Conservation (phyloP, 2,329 filamentous ascomycete species). For the Fusarium sp. region DNA sequence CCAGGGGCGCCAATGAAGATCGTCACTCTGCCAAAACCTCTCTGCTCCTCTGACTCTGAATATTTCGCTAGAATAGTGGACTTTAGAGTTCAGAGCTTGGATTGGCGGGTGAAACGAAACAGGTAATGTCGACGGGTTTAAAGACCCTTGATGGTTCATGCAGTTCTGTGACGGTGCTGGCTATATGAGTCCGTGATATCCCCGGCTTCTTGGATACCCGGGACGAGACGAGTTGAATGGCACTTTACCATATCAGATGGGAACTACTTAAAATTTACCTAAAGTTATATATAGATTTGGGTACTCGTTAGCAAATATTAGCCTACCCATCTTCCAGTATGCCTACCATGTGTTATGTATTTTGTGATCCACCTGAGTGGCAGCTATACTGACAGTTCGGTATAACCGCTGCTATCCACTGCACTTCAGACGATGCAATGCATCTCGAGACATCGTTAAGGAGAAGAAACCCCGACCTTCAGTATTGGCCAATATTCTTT, state of each 20-base stretch:
- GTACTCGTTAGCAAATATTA: too few relatives aligned
- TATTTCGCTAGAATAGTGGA: slow-evolving; percentile 19
- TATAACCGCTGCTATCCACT: slow-evolving; percentile 8
- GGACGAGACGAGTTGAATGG: too few relatives aligned
- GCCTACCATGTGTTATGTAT: too few relatives aligned
- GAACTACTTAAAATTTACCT: too few relatives aligned
- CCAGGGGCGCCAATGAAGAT: slow-evolving; percentile 29
- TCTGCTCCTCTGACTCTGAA: not conserved
- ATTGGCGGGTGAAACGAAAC: slow-evolving; percentile 38
- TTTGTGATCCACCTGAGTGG: too few relatives aligned
- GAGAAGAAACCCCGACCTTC: not conserved
- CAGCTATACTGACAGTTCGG: slow-evolving; percentile 11
- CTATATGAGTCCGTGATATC: slow-evolving; percentile 33
- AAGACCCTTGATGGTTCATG: slow-evolving; percentile 25
- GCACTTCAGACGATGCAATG: not conserved
- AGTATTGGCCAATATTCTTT: slow-evolving; percentile 3
- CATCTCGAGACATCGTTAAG: not conserved
- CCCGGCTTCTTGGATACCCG: slow-evolving; percentile 26
- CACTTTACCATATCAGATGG: too few relatives aligned
- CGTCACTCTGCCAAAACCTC: slow-evolving; percentile 9
- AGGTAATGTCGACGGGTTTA: slow-evolving; percentile 17
- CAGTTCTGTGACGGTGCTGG: not conserved
- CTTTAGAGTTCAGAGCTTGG: slow-evolving; percentile 4
- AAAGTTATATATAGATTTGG: too few relatives aligned
- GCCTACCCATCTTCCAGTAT: too few relatives aligned